Evolutionary conservation across 2,329 filamentous ascomycete genomes (phyloP).

Genomic region (Cladophialophora immunda): DNA sequence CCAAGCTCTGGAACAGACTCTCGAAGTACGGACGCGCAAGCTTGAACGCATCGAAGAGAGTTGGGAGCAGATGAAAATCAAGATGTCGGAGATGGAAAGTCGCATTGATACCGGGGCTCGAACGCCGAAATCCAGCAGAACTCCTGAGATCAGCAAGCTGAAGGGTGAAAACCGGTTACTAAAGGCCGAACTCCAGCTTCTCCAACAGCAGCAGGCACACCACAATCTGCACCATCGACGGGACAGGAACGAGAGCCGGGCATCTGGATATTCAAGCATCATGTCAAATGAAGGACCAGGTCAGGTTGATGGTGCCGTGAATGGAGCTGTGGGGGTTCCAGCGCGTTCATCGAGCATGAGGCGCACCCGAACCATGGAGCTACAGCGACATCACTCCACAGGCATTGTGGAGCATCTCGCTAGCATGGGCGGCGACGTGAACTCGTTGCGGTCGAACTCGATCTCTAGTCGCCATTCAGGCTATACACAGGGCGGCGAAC

Average conservation of each 20-base stretch:
- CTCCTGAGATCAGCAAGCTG: constrained; percentile 66
- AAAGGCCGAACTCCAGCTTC: constrained; percentile 71
- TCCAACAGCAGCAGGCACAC: constrained; percentile 56
- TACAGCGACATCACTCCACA: constrained; percentile 60
- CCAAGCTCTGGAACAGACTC: constrained; percentile 79
- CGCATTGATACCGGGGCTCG: constrained; percentile 29
- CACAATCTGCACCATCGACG: constrained; percentile 36
- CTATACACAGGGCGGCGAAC: constrained; percentile 21
- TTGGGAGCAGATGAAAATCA: constrained; percentile 67
- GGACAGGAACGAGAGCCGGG: constrained; percentile 38
- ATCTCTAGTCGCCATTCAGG: constrained; percentile 37
- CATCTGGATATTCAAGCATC: constrained; percentile 35
- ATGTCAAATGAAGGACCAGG: constrained; percentile 34
- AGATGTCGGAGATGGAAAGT: constrained; percentile 38
- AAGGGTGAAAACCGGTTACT: constrained; percentile 68
- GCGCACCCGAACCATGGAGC: constrained; percentile 31
- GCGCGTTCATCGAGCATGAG: constrained; percentile 45
- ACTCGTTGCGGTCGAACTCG: constrained; percentile 38
- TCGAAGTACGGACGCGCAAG: constrained; percentile 82
- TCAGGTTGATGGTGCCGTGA: constrained; percentile 29
- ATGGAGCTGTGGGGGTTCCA: constrained; percentile 40
- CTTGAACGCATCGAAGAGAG: constrained; percentile 86
- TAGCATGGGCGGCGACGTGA: constrained; percentile 42
- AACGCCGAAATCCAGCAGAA: constrained; percentile 41
- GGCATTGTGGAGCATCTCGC: constrained; percentile 56